phyloP scores from a whole-genome alignment of 2,329 filamentous ascomycete genomes.

The Microdochium paspali region DNA sequence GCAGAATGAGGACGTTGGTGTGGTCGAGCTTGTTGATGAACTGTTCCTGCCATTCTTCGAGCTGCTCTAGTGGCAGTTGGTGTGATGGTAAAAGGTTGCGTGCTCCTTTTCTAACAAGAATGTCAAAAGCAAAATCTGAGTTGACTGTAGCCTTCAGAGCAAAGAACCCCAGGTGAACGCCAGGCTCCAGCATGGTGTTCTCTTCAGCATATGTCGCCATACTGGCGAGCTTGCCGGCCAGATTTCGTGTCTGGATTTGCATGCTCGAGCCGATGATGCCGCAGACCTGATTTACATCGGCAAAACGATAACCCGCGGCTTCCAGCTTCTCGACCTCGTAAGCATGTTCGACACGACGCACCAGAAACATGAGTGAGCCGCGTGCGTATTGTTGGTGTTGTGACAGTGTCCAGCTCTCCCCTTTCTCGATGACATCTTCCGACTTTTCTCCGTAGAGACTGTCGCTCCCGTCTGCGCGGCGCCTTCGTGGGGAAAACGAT shows the following conservation, averaged over 20 bases:
- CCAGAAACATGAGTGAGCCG: slow-evolving; percentile 74
- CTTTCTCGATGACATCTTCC: slow-evolving; percentile 32
- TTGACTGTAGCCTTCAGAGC: slow-evolving; percentile 42
- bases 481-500: slow-evolving; percentile 15
- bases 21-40: slow-evolving; percentile 42
- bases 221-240: slow-evolving; percentile 50
- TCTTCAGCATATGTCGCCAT: slow-evolving; percentile 52
- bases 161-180: slow-evolving; percentile 50
- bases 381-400: slow-evolving; percentile 41
- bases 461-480: slow-evolving; percentile 5
- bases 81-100: slow-evolving; percentile 53
- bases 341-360: slow-evolving; percentile 49
- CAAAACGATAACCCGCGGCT: slow-evolving; percentile 71
- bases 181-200: slow-evolving; percentile 35
- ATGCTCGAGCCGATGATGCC: slow-evolving; percentile 62
- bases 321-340: slow-evolving; percentile 56
- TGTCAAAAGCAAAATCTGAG: slow-evolving; percentile 35
- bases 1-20: slow-evolving; percentile 27
- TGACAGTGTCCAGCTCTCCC: slow-evolving; percentile 11
- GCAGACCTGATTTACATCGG: slow-evolving; percentile 57
- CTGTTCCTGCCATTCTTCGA: slow-evolving; percentile 46
- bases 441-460: slow-evolving; percentile 4
- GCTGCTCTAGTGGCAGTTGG: slow-evolving; percentile 38
- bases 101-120: slow-evolving; percentile 47
- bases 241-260: slow-evolving; percentile 57